A percentile compares a stretch with the other conserved stretches of the same genome.
Evolutionary conservation across 1,284 basidiomycete species (phyloP).

Genomic region (Pyrrhoderma noxium): DNA sequence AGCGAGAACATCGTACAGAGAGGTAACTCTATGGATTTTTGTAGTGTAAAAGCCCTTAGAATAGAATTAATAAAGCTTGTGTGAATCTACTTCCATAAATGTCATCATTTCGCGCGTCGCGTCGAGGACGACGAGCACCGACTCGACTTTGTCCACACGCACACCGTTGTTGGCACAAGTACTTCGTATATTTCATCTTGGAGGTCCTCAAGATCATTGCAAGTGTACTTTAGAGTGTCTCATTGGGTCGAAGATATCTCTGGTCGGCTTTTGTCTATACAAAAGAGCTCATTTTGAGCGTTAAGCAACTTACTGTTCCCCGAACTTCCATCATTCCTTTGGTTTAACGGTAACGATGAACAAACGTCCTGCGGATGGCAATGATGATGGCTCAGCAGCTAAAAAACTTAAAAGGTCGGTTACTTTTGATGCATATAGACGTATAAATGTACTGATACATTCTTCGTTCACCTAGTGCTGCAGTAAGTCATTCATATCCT

Average conservation of each 20-base stretch:
- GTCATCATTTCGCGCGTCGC: not conserved
- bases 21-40: not conserved
- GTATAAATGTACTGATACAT: slow-evolving; percentile 17
- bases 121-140: not conserved
- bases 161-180: no score
- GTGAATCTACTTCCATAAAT: slow-evolving; percentile 2
- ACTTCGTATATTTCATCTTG: no score
- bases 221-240: no score
- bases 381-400: slow-evolving; percentile 37
- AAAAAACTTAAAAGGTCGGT: slow-evolving; percentile 69
- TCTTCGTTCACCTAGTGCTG: slow-evolving; percentile 38
- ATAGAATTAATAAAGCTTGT: not conserved
- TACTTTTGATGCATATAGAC: slow-evolving; percentile 1
- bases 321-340: not conserved
- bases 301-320: not conserved
- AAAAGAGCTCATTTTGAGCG: not conserved
- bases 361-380: slow-evolving; percentile 14
- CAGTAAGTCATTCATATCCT: slow-evolving; percentile 49
- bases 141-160: not conserved
- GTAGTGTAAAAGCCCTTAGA: not conserved
- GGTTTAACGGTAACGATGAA: slow-evolving; percentile 14
- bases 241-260: no score
- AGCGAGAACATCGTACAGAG: slow-evolving; percentile 15
- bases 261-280: not conserved
- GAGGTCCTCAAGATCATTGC: no score